Evolutionary conservation across 2,329 filamentous ascomycete genomes (phyloP).

Genomic region (Karstenula rhodostoma): DNA sequence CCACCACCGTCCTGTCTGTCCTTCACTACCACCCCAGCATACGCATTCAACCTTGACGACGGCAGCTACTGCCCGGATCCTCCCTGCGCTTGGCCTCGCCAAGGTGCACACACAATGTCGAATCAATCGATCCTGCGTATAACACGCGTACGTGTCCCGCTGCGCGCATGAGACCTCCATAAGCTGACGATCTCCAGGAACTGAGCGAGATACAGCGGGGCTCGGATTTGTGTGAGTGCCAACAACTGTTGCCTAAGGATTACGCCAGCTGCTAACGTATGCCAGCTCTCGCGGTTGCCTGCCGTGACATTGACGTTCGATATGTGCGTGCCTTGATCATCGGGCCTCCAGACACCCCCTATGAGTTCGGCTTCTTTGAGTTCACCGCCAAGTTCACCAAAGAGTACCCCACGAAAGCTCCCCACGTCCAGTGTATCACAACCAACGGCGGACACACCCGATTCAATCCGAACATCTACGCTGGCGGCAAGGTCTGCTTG

Average conservation of each 20-base stretch:
- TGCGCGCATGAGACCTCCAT: conserved; percentile 10
- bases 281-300: conserved; percentile 83
- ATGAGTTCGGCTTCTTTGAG: conserved; percentile 98
- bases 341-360: conserved; percentile 91
- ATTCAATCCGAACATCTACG: conserved; percentile 98
- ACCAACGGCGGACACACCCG: conserved; percentile 88
- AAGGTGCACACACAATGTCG: conserved; percentile 62
- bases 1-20: neutral
- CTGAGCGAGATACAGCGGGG: conserved; percentile 84
- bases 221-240: conserved; percentile 77
- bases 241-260: conserved; percentile 16
- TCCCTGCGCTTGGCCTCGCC: neutral
- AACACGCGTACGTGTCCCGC: conserved; percentile 69
- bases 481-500: conserved; percentile 90
- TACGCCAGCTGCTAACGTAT: conserved; percentile 25
- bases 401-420: conserved; percentile 80
- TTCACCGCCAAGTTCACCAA: conserved; percentile 79
- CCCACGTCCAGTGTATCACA: conserved; percentile 72
- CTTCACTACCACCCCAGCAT: neutral
- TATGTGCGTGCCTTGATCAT: conserved; percentile 88
- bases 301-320: conserved; percentile 86
- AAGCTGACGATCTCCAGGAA: conserved; percentile 65
- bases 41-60: neutral
- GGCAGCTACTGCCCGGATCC: neutral
- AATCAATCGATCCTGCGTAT: conserved; percentile 91